Conservation (phyloP, 2,329 filamentous ascomycete species). For the Hypoxylon sp. region DNA sequence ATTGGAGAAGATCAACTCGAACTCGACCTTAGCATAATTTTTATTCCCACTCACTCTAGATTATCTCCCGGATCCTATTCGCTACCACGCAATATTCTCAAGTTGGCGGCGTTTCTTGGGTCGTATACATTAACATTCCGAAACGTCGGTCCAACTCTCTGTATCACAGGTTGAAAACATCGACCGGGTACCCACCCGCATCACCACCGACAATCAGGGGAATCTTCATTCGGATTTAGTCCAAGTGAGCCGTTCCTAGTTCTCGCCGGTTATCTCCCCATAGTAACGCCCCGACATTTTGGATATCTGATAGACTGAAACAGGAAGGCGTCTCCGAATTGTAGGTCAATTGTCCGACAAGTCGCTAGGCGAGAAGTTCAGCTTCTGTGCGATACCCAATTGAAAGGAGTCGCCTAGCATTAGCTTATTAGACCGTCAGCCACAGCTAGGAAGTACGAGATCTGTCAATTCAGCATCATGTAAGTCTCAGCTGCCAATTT, state of each 20-base stretch:
- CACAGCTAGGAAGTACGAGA: constrained; percentile 30
- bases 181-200: constrained; percentile 43
- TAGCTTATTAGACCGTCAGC: constrained; percentile 33
- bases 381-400: constrained; percentile 37
- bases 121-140: constrained; percentile 35
- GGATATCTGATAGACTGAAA: constrained; percentile 31
- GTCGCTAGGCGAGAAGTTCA: constrained; percentile 28
- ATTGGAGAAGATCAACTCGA: constrained; percentile 17
- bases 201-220: constrained; percentile 40
- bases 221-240: constrained; percentile 18
- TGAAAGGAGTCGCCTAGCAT: constrained; percentile 28
- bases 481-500: constrained; percentile 45
- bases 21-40: constrained; percentile 10
- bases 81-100: constrained; percentile 1
- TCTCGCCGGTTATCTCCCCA: constrained; percentile 1
- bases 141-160: constrained; percentile 33
- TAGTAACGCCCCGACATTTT: constrained; percentile 17
- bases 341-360: constrained; percentile 35
- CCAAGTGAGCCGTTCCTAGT: constrained; percentile 11
- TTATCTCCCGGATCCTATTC: constrained; percentile 11
- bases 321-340: constrained; percentile 28
- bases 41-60: constrained; percentile 5
- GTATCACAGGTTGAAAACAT: constrained; percentile 36
- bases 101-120: constrained; percentile 19
- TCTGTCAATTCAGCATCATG: constrained; percentile 38